A percentile compares a stretch with the other conserved stretches of the same genome.
Conservation (phyloP, 257 asterid species). For the Solanum megistacrolobum region DNA sequence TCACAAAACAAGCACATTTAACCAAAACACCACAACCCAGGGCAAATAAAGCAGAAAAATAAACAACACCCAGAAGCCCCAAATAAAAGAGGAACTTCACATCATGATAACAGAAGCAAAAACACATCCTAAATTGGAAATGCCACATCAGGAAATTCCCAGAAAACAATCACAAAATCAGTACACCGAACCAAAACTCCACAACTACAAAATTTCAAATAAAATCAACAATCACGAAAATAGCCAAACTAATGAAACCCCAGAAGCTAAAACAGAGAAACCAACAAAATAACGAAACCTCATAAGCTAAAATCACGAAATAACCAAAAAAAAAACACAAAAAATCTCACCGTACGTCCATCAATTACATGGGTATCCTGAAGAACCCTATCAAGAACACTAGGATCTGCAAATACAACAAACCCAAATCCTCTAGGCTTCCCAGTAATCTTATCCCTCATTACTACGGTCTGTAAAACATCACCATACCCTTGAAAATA, state of each 20-base stretch:
- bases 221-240: background rate
- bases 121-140: background rate
- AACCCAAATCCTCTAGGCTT: slow-evolving; percentile 76
- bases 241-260: background rate
- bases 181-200: background rate
- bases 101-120: background rate
- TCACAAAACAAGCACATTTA: background rate
- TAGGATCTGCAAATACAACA: background rate
- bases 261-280: background rate
- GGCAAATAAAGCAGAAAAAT: background rate
- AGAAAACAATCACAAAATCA: background rate
- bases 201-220: background rate
- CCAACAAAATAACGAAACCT: background rate
- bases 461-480: slow-evolving; percentile 61
- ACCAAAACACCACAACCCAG: background rate
- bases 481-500: slow-evolving; percentile 69
- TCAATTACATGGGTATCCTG: slow-evolving; percentile 9
- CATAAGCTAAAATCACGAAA: background rate
- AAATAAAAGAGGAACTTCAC: background rate
- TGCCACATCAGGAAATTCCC: background rate
- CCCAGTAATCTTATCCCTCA: slow-evolving; percentile 67
- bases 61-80: background rate
- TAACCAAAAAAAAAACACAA: background rate
- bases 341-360: slow-evolving; percentile 4
- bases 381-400: background rate